phyloP scores from a whole-genome alignment of 2,329 filamentous ascomycete genomes.

The Curvularia sp. region DNA sequence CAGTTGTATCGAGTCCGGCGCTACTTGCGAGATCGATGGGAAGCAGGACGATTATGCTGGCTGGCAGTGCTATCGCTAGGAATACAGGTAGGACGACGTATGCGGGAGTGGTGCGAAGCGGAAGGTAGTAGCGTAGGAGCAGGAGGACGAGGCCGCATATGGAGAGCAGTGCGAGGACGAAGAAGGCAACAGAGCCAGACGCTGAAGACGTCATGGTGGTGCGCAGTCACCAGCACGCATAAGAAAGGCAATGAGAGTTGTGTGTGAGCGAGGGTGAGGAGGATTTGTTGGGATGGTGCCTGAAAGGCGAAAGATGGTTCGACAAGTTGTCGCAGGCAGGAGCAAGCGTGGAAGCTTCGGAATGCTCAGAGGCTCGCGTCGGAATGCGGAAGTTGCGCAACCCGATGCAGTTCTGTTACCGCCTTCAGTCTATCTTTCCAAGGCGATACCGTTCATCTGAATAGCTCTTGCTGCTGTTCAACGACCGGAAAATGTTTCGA shows the following conservation, averaged over 20 bases:
- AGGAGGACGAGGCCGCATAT: slow-evolving; percentile 81
- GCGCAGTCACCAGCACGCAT: slow-evolving; percentile 26
- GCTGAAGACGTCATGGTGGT: slow-evolving; percentile 62
- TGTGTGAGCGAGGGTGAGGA: slow-evolving; percentile 5
- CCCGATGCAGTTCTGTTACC: slow-evolving; percentile 10
- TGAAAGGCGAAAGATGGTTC: slow-evolving; percentile 10
- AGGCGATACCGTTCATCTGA: neutral
- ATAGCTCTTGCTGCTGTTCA: neutral
- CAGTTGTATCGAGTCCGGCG: slow-evolving; percentile 71
- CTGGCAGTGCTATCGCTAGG: slow-evolving; percentile 90
- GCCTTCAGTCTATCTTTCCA: neutral
- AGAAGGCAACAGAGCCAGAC: slow-evolving; percentile 81
- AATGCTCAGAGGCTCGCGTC: slow-evolving; percentile 19
- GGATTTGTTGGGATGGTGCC: slow-evolving; percentile 10
- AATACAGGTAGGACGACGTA: slow-evolving; percentile 93
- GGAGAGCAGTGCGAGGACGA: slow-evolving; percentile 71
- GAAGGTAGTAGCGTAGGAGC: slow-evolving; percentile 87
- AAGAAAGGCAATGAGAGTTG: slow-evolving; percentile 5
- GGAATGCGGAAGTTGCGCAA: slow-evolving; percentile 29
- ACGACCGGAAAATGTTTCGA: neutral
- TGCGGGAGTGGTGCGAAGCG: slow-evolving; percentile 85
- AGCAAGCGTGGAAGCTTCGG: slow-evolving; percentile 20
- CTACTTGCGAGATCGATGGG: slow-evolving; percentile 95
- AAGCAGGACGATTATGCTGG: slow-evolving; percentile 88
- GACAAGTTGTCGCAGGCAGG: slow-evolving; percentile 9